These are phyloP conservation scores for Vitis cinerea DNA, from an alignment of 164 flowering plant genomes.

Conservation along the genomic window DNA sequence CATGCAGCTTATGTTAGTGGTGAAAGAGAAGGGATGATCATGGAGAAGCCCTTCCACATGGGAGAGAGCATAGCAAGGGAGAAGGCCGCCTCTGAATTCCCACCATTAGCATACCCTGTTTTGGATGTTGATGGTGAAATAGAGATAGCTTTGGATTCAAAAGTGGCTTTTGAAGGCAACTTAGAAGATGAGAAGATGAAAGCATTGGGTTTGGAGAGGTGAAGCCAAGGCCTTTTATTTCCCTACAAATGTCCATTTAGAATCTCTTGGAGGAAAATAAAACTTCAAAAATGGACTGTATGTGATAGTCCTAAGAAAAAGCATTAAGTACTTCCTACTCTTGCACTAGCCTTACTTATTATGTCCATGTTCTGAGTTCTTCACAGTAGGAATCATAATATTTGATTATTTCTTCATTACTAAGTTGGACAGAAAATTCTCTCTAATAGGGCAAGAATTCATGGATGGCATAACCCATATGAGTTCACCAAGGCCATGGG, in stretches of 20 bases:
- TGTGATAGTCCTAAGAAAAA: no score
- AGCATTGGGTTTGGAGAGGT: slow-evolving; percentile 13
- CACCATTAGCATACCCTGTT: not conserved
- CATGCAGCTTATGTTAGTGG: slow-evolving; percentile 13
- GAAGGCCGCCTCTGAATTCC: no score
- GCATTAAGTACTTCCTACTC: no score
- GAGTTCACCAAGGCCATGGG: slow-evolving; percentile 16
- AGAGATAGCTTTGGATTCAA: not conserved
- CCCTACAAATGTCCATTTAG: no score
- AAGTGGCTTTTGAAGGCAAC: slow-evolving; percentile 7
- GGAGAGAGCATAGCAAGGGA: not conserved
- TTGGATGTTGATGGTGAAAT: slow-evolving; percentile 10
- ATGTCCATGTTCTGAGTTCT: no score
- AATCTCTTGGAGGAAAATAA: no score
- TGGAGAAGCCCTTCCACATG: slow-evolving; percentile 10
- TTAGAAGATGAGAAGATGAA: slow-evolving; percentile 1
- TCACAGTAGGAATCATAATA: no score
- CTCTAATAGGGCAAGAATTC: slow-evolving; percentile 10
- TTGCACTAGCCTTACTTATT: no score
- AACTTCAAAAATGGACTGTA: no score
- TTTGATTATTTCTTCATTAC: no score
- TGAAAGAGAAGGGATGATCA: slow-evolving; percentile 6
- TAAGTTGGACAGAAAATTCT: not conserved
- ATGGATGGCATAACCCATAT: slow-evolving; percentile 18
- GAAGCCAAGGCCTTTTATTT: no score